Evolutionary conservation across 495 filamentous ascomycete genomes (phyloP), one percentile per base, ranked within the genome.

Genomic region (Hypoxylon cercidicola): DNA sequence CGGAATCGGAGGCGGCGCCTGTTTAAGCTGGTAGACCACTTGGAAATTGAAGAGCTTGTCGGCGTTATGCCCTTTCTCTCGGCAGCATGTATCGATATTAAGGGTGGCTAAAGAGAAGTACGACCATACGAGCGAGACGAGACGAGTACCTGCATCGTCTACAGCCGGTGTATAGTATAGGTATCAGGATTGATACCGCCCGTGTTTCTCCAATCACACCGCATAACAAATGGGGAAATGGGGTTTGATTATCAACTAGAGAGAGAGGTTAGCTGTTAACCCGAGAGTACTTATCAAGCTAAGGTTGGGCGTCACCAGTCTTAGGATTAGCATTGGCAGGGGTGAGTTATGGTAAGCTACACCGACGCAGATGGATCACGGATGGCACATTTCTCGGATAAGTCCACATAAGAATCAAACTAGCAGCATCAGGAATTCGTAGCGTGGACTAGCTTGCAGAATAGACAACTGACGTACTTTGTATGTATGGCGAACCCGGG

Each of bases 381-480:
- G 49, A 61, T 66, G 55, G 44, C 48, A 60, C 48, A 55, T 51
- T 16, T 60, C 55, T 60, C 62, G 49, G 50, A 45, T 30, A 57
- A 57, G 47, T 53, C 52, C 58, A 54, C 20, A 50, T 59, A 41
- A 28, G 48, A 46, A 46, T 54, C 28, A 45, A 55, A 62, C 35
- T 25, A 52, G 54, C 10, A 21, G 37, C 32, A 47, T 53, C 30
- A 51, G 37, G 23, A 60, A 50, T 48, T 48, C 32, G 34, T 25
- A 25, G 23, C 23, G 23, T 2, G 23, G 5, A 25, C 23, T n/a
- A 45, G 55, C 23, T 52, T 43, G 43, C 43, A 19, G 43, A 41
- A 63, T 12, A 68, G 37, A 45, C 30, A 56, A 52, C 23, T 30
- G 20, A 13, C 55, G 47, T 64, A 43, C 13, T 18, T 9, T 20